phyloP scores from a whole-genome alignment of 2,329 filamentous ascomycete genomes.

The Aspergillus japonicus region DNA sequence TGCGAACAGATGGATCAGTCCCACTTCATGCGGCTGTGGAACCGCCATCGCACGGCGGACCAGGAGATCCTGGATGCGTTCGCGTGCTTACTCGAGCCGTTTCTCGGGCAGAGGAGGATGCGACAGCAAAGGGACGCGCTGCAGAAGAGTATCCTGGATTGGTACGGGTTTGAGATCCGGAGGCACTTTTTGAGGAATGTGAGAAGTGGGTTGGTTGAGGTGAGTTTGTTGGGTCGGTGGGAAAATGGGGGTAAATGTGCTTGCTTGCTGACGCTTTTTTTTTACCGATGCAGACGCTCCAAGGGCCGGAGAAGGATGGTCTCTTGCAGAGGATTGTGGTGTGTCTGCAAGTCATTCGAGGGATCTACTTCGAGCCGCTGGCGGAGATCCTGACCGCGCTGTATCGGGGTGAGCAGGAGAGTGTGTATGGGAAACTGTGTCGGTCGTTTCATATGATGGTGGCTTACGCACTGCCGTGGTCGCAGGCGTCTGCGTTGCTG shows the following conservation, averaged over 20 bases:
- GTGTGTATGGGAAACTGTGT: slow-evolving; percentile 38
- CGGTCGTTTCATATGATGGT: slow-evolving; percentile 49
- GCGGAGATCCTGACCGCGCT: slow-evolving; percentile 35
- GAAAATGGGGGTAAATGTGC: neutral
- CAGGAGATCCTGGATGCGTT: slow-evolving; percentile 35
- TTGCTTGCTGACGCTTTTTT: slow-evolving; percentile 9
- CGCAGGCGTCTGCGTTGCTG: slow-evolving; percentile 44
- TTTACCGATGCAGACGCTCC: slow-evolving; percentile 24
- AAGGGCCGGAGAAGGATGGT: slow-evolving; percentile 22
- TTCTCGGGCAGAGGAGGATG: slow-evolving; percentile 15
- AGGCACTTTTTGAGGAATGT: slow-evolving; percentile 45
- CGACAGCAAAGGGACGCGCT: slow-evolving; percentile 15
- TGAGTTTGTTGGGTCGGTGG: slow-evolving; percentile 17
- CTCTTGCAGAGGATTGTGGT: slow-evolving; percentile 34
- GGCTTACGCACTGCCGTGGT: slow-evolving; percentile 47
- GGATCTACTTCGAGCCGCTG: slow-evolving; percentile 39
- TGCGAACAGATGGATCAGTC: slow-evolving; percentile 27
- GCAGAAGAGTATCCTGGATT: slow-evolving; percentile 37
- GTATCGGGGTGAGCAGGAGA: slow-evolving; percentile 27
- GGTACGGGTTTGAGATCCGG: slow-evolving; percentile 46
- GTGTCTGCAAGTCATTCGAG: slow-evolving; percentile 37
- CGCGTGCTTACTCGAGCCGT: slow-evolving; percentile 28
- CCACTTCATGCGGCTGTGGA: slow-evolving; percentile 32
- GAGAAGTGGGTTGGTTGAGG: slow-evolving; percentile 32
- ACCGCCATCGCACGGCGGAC: slow-evolving; percentile 27